Conservation (phyloP, 495 filamentous ascomycete genomes). For the Lasiosphaeria miniovina region DNA sequence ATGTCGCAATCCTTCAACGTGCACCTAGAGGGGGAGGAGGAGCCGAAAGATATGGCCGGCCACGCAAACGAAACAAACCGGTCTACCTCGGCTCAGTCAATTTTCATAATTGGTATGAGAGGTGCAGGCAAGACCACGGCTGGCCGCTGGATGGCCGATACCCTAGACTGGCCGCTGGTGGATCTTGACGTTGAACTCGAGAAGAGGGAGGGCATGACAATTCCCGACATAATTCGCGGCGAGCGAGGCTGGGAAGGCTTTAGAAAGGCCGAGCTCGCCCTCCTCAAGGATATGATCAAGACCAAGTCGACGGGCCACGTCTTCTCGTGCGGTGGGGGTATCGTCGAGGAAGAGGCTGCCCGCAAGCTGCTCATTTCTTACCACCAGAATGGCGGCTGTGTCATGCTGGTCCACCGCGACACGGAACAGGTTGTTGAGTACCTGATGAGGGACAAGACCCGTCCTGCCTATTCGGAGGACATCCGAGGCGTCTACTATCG, state of each 20-base stretch:
- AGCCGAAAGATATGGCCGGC: conserved; percentile 31
- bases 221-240: conserved; percentile 77
- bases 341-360: conserved; percentile 85
- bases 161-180: conserved; percentile 72
- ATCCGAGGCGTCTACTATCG: conserved; percentile 91
- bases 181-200: conserved; percentile 91
- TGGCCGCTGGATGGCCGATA: conserved; percentile 73
- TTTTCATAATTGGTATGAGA: conserved; percentile 96
- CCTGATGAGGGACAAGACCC: conserved; percentile 82
- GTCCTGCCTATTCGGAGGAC: conserved; percentile 91
- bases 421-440: conserved; percentile 87
- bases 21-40: conserved; percentile 68
- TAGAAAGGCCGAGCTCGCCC: conserved; percentile 70
- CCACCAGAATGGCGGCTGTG: conserved; percentile 77
- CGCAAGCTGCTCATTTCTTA: conserved; percentile 72
- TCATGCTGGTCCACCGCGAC: conserved; percentile 83
- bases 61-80: conserved; percentile 38
- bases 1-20: conserved; percentile 72
- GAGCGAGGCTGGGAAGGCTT: conserved; percentile 85
- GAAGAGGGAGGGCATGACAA: conserved; percentile 62
- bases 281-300: conserved; percentile 68
- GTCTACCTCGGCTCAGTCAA: conserved; percentile 53
- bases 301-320: conserved; percentile 74
- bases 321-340: conserved; percentile 90
- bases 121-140: conserved; percentile 96